Evolutionary conservation across 2,329 filamentous ascomycete genomes (phyloP), one percentile per base, ranked within the genome.

Genomic region (Sporothrix globosa): DNA sequence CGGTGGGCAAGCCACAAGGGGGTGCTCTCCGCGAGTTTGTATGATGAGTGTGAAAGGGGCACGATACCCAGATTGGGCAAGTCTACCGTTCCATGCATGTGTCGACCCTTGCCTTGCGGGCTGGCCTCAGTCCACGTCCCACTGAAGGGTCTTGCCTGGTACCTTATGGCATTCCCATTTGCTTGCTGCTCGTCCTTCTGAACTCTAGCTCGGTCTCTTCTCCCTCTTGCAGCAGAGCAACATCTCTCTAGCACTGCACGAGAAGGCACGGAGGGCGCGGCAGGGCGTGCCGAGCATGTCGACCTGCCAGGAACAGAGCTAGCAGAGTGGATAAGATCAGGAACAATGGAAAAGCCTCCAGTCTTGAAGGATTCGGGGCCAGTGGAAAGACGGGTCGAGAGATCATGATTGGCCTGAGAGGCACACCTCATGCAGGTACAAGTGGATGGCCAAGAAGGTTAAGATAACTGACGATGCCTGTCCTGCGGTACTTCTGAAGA

Each of bases 271-370:
- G 24, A 48, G 27, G 54, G 44, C 11, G 21, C 24, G 24, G 27
- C 27, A 46, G n/a, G 27, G 14, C 13, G 30, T 17, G 46, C 30
- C 34, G 21, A 17, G 5, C 30, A 41, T 52, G 44, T 50, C 48
- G 41, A 27, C n/a, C 27, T 50, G 58, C 30, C 65, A 72, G 68
- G 68, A 72, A 72, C 65, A 72, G 21, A 65, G 39, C 58, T 69
- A 65, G 61, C 67, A 66, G 24, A 39, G 60, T 70, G 48, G 60
- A 60, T 66, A 41, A 60, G 41, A 70, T 70, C 60, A 70, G 68
- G 68, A 63, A 66, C 68, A 46, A 30, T 67, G 48, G 34, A 67
- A 67, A 30, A 44, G 50, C 34, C 27, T 39, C 46, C 9, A 41
- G 54, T 60, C 54, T 60, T 41, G 54, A 19, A 67, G 30, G 24